Base-by-base conservation (phyloP, 2,329 filamentous ascomycete genomes). In the Teratosphaeria pseudoeucalypti region DNA sequence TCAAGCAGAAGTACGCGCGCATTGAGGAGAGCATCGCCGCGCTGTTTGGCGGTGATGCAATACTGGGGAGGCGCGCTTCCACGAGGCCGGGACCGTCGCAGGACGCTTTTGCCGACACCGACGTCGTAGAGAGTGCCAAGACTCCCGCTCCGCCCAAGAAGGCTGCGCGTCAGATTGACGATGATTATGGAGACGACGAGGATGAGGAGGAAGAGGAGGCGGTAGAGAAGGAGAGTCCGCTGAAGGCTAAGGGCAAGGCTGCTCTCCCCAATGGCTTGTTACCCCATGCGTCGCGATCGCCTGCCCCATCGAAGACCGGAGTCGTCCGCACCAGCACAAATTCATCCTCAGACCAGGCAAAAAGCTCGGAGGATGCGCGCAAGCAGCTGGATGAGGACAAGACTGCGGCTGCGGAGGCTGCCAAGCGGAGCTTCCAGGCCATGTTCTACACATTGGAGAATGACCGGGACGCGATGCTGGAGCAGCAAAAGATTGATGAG, bases 401-500 rank as follows among this genome's bases (percentile, higher is more conserved):
- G 72, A 92, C 87, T 72, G 90, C 89, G 34, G 92, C 89, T 55
- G 92, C 96, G 70, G 90, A 95, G 70, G 87, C 89, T 56, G 94
- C 90, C 52, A 91, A 91, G 76, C 84, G 85, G 68, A 94, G 88
- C 75, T 97, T 96, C 74, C 88, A 96, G 71, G 95, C 90, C 10
- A 82, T 96, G 65, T 95, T 97, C 74, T 92, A 96, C 74, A 96
- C 94, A 1, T 81, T 97, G 34, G 94, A 99, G 74, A 94, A 92
- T 72, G 94, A 99, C 72, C 85, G 90, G 58, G 90, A 92, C 68
- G 94, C 94, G 55, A 97, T 99, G 94, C 77, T 97, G 60, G 94
- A 99, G 74, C 94, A 99, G 75, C 91, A 97, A 74, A 90, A 92
- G 73, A 82, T 99, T 29, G 94, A 99, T 71, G 94, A 97, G 73